Evolutionary conservation across 2,329 filamentous ascomycete species (phyloP), one percentile per base, ranked within the genome.

Genomic region (Aspergillus proliferans): DNA sequence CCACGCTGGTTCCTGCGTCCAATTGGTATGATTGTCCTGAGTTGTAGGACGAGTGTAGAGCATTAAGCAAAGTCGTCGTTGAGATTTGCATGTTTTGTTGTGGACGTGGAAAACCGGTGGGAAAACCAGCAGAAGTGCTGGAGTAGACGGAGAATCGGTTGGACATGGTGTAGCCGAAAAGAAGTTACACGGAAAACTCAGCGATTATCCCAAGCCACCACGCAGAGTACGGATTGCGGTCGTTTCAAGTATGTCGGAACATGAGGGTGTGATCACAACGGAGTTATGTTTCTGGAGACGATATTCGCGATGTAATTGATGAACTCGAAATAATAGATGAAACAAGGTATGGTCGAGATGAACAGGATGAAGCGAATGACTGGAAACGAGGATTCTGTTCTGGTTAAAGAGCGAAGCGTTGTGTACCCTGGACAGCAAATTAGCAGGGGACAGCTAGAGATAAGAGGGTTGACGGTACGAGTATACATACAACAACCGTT

Each of bases 1-100:
- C 91, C 36, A 97, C 70, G 67, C 89, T 95, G 33, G 91, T 93
- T 58, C 88, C 89, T 43, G 90, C 85, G 70, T 98, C 93, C 42
- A 98, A 81, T 53, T 80, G 79, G 67, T 95, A 93, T n/a, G 92
- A 83, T 62, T 89, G 83, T 26, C 84, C 84, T 3, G 87, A 83
- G 43, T 88, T 80, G 70, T 95, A 97, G 63, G 87, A 86, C 59
- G 88, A 90, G 72, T 98, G 93, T 42, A 96, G 80, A 48, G 88
- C 83, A 71, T 97, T 97, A 48, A 98, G 81, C 43, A 97, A 80
- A 0, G 90, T 95, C 1, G 91, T 95, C 2, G 92, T 95, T 6
- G 92, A 95, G 47, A 96, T 85, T 66, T 95, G 90, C 42, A 85
- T 75, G 8, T 87, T 79, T 62, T 88, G 82, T 61, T 85, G 83